phyloP scores from a whole-genome alignment of 805 yeast genomes.

The Pichia membranifaciens region DNA sequence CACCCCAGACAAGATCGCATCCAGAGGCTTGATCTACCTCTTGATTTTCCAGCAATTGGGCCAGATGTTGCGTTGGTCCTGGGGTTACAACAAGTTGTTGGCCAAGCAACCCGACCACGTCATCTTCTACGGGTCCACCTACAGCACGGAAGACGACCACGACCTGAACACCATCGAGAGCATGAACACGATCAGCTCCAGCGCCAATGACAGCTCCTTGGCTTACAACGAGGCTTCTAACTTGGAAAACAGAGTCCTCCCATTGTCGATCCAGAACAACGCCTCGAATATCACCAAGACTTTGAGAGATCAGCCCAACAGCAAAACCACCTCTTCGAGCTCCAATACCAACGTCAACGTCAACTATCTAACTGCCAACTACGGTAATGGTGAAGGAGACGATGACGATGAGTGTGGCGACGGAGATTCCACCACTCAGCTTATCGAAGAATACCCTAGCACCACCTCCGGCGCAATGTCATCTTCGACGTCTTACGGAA shows the following conservation, averaged over 20 bases:
- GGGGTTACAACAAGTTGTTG: slow-evolving; percentile 74
- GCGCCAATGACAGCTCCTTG: not conserved
- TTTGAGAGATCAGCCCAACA: too few relatives aligned
- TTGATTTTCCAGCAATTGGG: slow-evolving; percentile 79
- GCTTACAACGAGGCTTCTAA: not conserved
- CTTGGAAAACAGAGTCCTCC: not conserved
- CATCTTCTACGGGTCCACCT: slow-evolving; percentile 14
- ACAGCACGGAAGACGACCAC: not conserved
- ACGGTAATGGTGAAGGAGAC: not conserved
- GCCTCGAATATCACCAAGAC: too few relatives aligned
- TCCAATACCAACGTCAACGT: not conserved
- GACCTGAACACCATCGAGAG: slow-evolving; percentile 1
- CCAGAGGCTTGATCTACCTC: slow-evolving; percentile 69
- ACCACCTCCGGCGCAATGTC: not conserved
- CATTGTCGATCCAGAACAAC: not conserved
- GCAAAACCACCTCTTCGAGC: not conserved
- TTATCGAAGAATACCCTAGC: slow-evolving; percentile 9
- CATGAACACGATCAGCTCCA: not conserved
- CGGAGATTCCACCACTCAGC: not conserved
- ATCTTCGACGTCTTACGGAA: not conserved
- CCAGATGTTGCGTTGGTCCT: slow-evolving; percentile 77
- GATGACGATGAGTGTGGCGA: not conserved
- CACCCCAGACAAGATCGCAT: slow-evolving; percentile 61
- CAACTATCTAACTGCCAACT: not conserved
- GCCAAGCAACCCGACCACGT: slow-evolving; percentile 42